Percentiles rank a stretch among this genome's conserved stretches.
These are phyloP conservation scores for Amoeboaphelidium protococcarum DNA, from an alignment of 371 early-diverging fungal genomes.

Conservation along the genomic window DNA sequence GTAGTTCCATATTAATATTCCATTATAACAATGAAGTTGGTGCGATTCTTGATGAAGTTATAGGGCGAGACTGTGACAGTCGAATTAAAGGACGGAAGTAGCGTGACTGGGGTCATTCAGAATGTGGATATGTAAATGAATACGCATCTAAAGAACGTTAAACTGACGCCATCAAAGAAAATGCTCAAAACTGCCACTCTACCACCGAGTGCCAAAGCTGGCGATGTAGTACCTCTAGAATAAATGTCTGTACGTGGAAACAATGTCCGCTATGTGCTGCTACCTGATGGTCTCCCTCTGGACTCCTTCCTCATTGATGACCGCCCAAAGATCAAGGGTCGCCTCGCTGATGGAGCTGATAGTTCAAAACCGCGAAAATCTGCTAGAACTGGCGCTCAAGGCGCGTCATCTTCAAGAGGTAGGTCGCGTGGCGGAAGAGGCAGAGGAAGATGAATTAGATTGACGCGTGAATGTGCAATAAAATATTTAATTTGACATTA, in stretches of 20 bases:
- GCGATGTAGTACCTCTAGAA: slow-evolving; percentile 69
- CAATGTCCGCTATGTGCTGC: slow-evolving; percentile 75
- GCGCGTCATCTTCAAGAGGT: background rate
- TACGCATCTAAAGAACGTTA: slow-evolving; percentile 90
- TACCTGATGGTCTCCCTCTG: slow-evolving; percentile 80
- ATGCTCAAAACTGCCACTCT: too few species aligned
- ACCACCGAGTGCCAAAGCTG: slow-evolving; percentile 68
- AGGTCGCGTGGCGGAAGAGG: background rate
- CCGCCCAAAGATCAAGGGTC: slow-evolving; percentile 54
- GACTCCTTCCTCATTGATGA: slow-evolving; percentile 90
- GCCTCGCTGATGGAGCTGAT: background rate
- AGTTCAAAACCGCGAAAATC: background rate
- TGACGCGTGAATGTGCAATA: too few species aligned
- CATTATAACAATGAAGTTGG: too few species aligned
- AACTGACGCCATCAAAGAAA: too few species aligned
- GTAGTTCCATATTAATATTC: too few species aligned
- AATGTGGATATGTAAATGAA: slow-evolving; percentile 98
- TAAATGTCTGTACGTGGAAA: slow-evolving; percentile 76
- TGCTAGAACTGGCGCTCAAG: background rate
- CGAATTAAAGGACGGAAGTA: slow-evolving; percentile 83
- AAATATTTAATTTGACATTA: too few species aligned
- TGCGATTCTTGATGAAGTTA: slow-evolving; percentile 83
- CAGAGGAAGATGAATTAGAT: background rate
- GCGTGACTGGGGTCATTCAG: slow-evolving; percentile 62
- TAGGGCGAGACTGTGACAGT: slow-evolving; percentile 71